These are phyloP conservation scores for Galerina sulciceps DNA, from an alignment of 768 basidiomycete genomes.

Conservation along the genomic window DNA sequence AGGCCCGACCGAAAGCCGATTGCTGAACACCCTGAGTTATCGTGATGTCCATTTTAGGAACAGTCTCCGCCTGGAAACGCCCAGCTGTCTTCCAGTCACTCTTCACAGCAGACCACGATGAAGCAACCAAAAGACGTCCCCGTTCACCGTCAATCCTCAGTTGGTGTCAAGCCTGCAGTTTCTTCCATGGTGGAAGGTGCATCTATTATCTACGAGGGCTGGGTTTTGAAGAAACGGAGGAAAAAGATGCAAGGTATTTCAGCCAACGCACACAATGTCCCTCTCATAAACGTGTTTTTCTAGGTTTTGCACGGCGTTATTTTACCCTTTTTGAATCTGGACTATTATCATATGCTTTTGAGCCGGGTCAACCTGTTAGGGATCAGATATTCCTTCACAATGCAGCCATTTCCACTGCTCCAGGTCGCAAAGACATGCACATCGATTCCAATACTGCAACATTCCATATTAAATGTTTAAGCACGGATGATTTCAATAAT, in stretches of 20 bases:
- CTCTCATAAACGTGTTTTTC: not conserved
- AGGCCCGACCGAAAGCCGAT: slow-evolving; percentile 29
- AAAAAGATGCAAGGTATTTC: slow-evolving; percentile 84
- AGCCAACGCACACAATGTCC: not conserved
- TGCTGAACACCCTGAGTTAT: slow-evolving; percentile 3
- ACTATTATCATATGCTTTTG: slow-evolving; percentile 74
- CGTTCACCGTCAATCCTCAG: slow-evolving; percentile 9
- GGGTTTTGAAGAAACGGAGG: slow-evolving; percentile 85
- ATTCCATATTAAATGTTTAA: slow-evolving; percentile 84
- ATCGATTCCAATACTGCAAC: slow-evolving; percentile 77
- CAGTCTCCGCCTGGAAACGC: slow-evolving; percentile 10
- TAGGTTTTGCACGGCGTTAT: slow-evolving; percentile 86
- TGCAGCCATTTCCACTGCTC: slow-evolving; percentile 78
- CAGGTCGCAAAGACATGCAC: slow-evolving; percentile 80
- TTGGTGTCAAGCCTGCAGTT: slow-evolving; percentile 12
- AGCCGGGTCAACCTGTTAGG: slow-evolving; percentile 70
- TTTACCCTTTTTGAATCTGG: slow-evolving; percentile 74
- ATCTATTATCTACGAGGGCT: slow-evolving; percentile 60
- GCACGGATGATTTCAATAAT: slow-evolving; percentile 64
- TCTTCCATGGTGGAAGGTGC: slow-evolving; percentile 14
- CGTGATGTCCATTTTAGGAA: slow-evolving; percentile 17
- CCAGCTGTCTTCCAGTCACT: slow-evolving; percentile 8
- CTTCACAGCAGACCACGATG: slow-evolving; percentile 3
- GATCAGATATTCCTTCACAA: slow-evolving; percentile 69
- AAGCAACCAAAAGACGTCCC: slow-evolving; percentile 1